phyloP scores from a whole-genome alignment of 805 yeast species.

The Myxozyma sirexii region DNA sequence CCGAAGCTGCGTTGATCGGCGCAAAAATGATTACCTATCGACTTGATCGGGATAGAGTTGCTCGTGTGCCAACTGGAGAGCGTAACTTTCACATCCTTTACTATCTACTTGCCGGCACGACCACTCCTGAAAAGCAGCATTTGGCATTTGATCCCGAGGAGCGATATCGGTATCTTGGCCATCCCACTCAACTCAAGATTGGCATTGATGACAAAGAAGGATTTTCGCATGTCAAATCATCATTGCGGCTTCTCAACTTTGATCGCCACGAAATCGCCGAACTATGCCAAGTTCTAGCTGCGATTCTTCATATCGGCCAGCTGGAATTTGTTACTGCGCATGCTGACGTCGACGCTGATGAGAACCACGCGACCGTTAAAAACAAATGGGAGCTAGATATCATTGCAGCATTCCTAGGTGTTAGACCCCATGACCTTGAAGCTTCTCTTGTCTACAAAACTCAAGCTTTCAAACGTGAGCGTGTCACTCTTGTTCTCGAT shows the following conservation, averaged over 20 bases:
- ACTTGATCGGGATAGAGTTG: constrained; percentile 58
- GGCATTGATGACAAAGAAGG: constrained; percentile 55
- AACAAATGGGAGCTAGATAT: constrained; percentile 40
- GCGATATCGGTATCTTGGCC: constrained; percentile 50
- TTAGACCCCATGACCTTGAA: constrained; percentile 44
- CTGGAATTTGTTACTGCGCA: constrained; percentile 43
- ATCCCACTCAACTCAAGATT: constrained; percentile 46
- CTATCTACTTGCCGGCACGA: constrained; percentile 56
- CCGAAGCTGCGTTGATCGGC: constrained; percentile 52
- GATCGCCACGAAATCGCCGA: constrained; percentile 50
- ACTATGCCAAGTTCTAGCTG: constrained; percentile 53
- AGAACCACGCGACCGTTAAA: constrained; percentile 27
- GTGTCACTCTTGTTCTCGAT: constrained; percentile 48
- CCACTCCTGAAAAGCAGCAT: constrained; percentile 46
- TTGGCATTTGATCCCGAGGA: constrained; percentile 47
- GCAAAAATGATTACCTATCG: constrained; percentile 59
- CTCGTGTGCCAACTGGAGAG: constrained; percentile 54
- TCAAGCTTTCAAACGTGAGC: constrained; percentile 43
- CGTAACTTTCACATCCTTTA: constrained; percentile 64
- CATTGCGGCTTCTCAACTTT: constrained; percentile 55
- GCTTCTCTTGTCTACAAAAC: constrained; percentile 46
- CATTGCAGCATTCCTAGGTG: constrained; percentile 47
- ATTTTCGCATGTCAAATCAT: constrained; percentile 52
- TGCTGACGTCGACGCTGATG: constrained; percentile 39
- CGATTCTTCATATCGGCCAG: constrained; percentile 50